Evolutionary conservation across 2,329 filamentous ascomycete genomes (phyloP), one percentile per base, ranked within the genome.

Genomic region (Pyricularia sp.): DNA sequence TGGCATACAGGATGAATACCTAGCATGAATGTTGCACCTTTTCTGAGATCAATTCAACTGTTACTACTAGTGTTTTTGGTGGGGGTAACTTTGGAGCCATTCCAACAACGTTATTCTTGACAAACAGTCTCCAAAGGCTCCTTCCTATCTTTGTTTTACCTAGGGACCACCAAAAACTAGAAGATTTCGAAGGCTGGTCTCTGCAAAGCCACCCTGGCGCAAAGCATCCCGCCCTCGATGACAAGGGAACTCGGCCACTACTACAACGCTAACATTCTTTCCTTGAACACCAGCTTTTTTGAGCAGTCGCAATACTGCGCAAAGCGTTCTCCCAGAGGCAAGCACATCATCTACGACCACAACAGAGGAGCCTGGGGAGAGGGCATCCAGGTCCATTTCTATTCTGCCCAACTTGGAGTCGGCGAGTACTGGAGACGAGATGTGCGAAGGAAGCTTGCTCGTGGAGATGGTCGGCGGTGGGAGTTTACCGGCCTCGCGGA

Each of bases 261-360:
- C 81, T 77, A 87, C 79, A n/a, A 86, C 74, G 4, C 71, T 78
- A 26, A 88, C 70, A 71, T 81, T n/a, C 58, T 81, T 77, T 0
- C 69, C 50, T n/a, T 65, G 10, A 20, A 87, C 71, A 0, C 82
- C 81, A 70, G 77, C 80, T 72, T 83, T 66, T 0, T 59, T 14
- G 30, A 89, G 73, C 1, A 89, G 76, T 71, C 79, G 71, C 42
- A 89, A 72, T 50, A 86, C 79, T 7, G 84, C 84, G 74, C 78
- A 82, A 55, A 89, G 80, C 2, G 86, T 88, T 71, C 79, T 72
- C 1, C 85, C 86, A 0, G 83, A 85, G 6, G 86, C 80, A 69
- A 89, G 81, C 31, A 88, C 85, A 75, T 89, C 86, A 70, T 89
- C 86, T 5, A 89, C 79, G 0, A 88, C 80, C n/a, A 88, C 78